phyloP scores from a whole-genome alignment of 2,329 filamentous ascomycete genomes.

The Nemania sp. region DNA sequence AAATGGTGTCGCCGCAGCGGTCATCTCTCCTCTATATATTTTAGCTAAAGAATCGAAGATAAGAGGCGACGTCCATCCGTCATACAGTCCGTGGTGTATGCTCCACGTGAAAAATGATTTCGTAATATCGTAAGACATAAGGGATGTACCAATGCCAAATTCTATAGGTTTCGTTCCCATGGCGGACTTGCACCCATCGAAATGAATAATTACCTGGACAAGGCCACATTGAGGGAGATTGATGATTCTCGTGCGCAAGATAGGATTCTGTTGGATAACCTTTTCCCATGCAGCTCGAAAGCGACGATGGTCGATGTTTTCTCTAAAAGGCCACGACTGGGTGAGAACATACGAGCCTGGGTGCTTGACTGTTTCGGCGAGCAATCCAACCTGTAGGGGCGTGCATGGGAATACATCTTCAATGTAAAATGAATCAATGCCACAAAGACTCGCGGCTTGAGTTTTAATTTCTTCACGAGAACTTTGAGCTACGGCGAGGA shows the following conservation, averaged over 20 bases:
- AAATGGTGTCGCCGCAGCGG: constrained; percentile 13
- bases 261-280: neutral
- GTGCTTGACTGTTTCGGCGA: constrained; percentile 28
- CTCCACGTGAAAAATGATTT: constrained; percentile 45
- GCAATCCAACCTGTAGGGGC: constrained; percentile 35
- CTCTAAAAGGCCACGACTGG: constrained; percentile 3
- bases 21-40: constrained; percentile 32
- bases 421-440: constrained; percentile 17
- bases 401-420: constrained; percentile 38
- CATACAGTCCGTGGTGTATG: constrained; percentile 51
- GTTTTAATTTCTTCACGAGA: constrained; percentile 9
- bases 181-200: too few species aligned
- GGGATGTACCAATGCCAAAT: neutral
- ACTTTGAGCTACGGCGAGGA: constrained; percentile 9
- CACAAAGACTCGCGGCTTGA: constrained; percentile 15
- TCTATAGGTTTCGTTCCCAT: constrained; percentile 13
- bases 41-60: constrained; percentile 27
- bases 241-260: constrained; percentile 19
- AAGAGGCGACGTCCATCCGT: constrained; percentile 50
- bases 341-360: constrained; percentile 27
- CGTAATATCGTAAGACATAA: neutral
- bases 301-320: constrained; percentile 18
- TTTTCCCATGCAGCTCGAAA: constrained; percentile 31
- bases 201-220: constrained; percentile 28
- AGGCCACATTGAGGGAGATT: constrained; percentile 15